A percentile compares a stretch with the other conserved stretches of the same genome.
Conservation (phyloP, 2,329 filamentous ascomycete species). For the Aspergillus eucalypticola region DNA sequence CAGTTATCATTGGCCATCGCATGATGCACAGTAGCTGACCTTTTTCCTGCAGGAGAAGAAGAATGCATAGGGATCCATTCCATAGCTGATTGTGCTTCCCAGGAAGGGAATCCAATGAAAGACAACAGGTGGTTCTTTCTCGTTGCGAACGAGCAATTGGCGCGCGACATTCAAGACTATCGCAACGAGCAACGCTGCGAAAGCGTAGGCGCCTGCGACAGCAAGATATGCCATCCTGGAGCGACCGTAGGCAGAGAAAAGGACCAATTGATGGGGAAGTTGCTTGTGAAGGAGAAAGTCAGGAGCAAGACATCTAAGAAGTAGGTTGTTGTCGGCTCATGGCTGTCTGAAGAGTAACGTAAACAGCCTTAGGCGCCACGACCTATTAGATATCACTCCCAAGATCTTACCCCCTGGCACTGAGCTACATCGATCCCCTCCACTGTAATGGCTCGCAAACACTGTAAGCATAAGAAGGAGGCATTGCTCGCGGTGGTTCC, state of each 20-base stretch:
- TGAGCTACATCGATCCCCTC: background rate
- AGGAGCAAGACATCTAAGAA: background rate
- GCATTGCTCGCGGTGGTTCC: background rate
- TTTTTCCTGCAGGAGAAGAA: conserved; percentile 72
- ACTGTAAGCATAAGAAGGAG: background rate
- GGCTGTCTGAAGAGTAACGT: background rate
- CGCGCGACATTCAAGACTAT: conserved; percentile 19
- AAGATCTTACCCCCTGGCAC: background rate
- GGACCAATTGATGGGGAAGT: background rate
- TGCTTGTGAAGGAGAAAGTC: background rate
- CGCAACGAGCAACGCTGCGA: conserved; percentile 9
- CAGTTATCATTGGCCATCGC: conserved; percentile 6
- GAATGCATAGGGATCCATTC: conserved; percentile 71
- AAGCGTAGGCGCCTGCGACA: conserved; percentile 15
- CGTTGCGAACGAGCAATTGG: conserved; percentile 31
- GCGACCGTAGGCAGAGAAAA: background rate
- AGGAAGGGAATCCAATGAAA: conserved; percentile 73
- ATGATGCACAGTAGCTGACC: conserved; percentile 48
- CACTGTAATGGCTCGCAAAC: background rate
- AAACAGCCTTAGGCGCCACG: background rate
- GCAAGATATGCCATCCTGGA: conserved; percentile 19
- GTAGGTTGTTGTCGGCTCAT: background rate
- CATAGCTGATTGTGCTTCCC: conserved; percentile 48
- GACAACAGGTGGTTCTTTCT: conserved; percentile 74
- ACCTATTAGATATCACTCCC: background rate